Base-by-base conservation (phyloP, 2,329 filamentous ascomycete species). In the Paecilomyces variotii region DNA sequence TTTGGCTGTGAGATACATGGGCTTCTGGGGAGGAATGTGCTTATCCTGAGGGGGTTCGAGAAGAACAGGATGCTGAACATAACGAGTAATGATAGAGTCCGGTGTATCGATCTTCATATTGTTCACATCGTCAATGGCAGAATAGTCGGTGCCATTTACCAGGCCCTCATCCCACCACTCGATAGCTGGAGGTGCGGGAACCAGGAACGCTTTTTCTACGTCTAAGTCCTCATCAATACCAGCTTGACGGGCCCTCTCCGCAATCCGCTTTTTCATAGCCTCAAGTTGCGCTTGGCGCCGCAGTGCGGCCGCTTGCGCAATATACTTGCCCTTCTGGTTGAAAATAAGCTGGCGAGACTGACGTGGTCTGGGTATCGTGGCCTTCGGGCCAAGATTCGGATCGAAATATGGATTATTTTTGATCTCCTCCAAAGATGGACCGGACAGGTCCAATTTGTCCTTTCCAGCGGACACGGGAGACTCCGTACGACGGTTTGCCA, bases 101-200 rank as follows among this genome's bases (percentile, higher is more conserved):
- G 86, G 78, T 0, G 85, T 84, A 45, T 85, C 82, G 62, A 96
- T 83, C 72, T 92, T 94, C 60, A 94, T 78, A 51, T 84, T 86
- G 14, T 77, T 75, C 0, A 83, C 78, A 59, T 88, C 78, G 27
- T 87, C 84, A 59, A 94, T 83, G 60, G 82, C 80, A 59, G 87
- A 82, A 75, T 97, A 97, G 57, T 83, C 87, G 50, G 83, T 82
- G 50, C 88, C 90, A 56, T 88, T 82, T 14, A 96, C 81, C 19
- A 97, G 78, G 2, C 87, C 90, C 76, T 97, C 92, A 67, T 99
- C 94, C 90, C 93, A 97, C 94, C 94, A 99, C 73, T 99, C 94
- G 50, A 97, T 83, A 6, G 88, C 88, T 3, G 94, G 94, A 9
- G 94, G 94, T 32, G 83, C 81, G 62, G 93, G 87, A 4, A 97